Percentiles rank a stretch among this genome's conserved stretches.
Evolutionary conservation across 2,329 filamentous ascomycete genomes (phyloP).

Genomic region (Monosporascus sp.): DNA sequence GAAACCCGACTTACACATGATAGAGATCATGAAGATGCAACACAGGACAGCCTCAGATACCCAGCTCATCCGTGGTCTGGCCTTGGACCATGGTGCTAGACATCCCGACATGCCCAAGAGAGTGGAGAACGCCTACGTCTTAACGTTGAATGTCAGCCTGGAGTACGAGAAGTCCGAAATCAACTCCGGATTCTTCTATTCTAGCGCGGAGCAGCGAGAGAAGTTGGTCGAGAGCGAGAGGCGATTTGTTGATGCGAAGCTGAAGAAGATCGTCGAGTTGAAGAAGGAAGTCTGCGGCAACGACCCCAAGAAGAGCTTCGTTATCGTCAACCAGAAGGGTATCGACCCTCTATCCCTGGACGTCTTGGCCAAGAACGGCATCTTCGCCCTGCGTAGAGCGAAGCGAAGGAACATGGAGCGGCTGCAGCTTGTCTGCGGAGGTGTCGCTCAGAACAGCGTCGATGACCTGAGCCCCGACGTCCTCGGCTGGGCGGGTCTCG

Average conservation of each 20-base stretch:
- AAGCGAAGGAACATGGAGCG: constrained; percentile 99
- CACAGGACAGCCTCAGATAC: constrained; percentile 94
- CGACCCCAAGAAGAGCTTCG: constrained; percentile 91
- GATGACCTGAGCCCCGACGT: constrained; percentile 85
- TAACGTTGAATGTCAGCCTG: constrained; percentile 92
- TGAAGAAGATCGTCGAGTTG: constrained; percentile 94
- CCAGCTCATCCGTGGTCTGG: constrained; percentile 87
- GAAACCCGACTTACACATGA: constrained; percentile 97
- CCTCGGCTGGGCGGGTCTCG: constrained; percentile 90
- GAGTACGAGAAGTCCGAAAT: constrained; percentile 99
- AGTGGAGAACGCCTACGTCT: constrained; percentile 89
- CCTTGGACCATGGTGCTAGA: constrained; percentile 88
- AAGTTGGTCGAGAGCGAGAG: constrained; percentile 98
- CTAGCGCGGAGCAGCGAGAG: constrained; percentile 90
- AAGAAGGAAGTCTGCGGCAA: constrained; percentile 97
- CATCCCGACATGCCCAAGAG: constrained; percentile 98
- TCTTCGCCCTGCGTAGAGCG: constrained; percentile 85
- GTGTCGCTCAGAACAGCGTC: constrained; percentile 88
- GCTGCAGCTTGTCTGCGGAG: constrained; percentile 89
- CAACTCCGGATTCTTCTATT: constrained; percentile 99
- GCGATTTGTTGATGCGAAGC: constrained; percentile 89
- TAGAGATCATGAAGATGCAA: constrained; percentile 99
- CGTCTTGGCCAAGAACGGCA: constrained; percentile 95
- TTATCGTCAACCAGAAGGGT: constrained; percentile 98
- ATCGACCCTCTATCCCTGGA: constrained; percentile 96